These are phyloP conservation scores for Botrytis hyacinthi DNA, from an alignment of 2,329 filamentous ascomycete genomes.

Conservation along the genomic window DNA sequence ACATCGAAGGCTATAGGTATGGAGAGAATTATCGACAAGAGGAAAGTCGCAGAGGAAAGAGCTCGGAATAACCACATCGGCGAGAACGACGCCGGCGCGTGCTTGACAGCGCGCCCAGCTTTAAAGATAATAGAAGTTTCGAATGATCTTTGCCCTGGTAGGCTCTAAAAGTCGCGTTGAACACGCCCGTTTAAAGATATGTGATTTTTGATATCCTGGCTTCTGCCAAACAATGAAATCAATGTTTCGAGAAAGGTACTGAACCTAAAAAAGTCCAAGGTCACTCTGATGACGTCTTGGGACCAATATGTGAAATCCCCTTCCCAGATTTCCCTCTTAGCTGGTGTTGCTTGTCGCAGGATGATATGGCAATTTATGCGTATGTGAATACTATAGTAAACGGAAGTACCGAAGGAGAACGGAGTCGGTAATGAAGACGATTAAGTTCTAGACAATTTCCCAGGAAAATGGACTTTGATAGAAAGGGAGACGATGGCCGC, in stretches of 20 bases:
- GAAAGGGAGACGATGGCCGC: slow-evolving; percentile 22
- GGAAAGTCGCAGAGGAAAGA: slow-evolving; percentile 78
- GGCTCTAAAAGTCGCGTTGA: background rate
- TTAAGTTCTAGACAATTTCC: background rate
- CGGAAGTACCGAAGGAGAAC: slow-evolving; percentile 8
- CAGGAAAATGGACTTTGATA: slow-evolving; percentile 1
- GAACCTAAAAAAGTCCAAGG: background rate
- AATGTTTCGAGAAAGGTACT: background rate
- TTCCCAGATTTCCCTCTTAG: background rate
- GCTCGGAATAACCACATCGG: slow-evolving; percentile 82
- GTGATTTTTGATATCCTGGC: background rate
- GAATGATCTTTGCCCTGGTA: slow-evolving; percentile 2
- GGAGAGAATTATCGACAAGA: slow-evolving; percentile 88
- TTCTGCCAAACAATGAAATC: background rate
- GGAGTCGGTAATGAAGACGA: slow-evolving; percentile 4
- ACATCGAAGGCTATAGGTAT: slow-evolving; percentile 98
- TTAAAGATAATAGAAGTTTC: slow-evolving; percentile 22
- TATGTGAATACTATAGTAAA: background rate
- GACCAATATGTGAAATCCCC: background rate
- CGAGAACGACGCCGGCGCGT: slow-evolving; percentile 49
- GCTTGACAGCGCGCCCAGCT: slow-evolving; percentile 44
- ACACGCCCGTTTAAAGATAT: background rate
- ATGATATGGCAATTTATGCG: background rate
- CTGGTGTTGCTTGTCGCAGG: background rate
- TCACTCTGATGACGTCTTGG: background rate